These are phyloP conservation scores for Urostyla sp. DNA, from an alignment of 73 alveolate species.

Conservation along the genomic window DNA sequence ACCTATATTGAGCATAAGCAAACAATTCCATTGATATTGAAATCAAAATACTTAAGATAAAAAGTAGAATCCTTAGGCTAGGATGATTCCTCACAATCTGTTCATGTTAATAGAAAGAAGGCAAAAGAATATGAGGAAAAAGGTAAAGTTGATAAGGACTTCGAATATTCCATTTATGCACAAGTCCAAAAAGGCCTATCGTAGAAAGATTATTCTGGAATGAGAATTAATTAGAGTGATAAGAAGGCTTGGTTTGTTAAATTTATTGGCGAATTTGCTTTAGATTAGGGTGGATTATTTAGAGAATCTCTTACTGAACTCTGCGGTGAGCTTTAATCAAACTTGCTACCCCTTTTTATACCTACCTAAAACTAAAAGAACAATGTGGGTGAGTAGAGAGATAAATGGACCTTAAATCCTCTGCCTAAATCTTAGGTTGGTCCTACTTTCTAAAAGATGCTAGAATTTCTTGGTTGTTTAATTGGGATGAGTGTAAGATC, in stretches of 20 bases:
- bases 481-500: slow-evolving; percentile 89
- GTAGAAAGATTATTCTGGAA: slow-evolving; percentile 28
- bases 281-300: slow-evolving; percentile 90
- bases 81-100: slow-evolving; percentile 38
- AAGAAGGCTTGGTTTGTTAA: slow-evolving; percentile 76
- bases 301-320: slow-evolving; percentile 83
- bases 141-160: slow-evolving; percentile 52
- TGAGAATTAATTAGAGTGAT: slow-evolving; percentile 56
- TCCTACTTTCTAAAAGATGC: slow-evolving; percentile 79
- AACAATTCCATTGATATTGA: slow-evolving; percentile 30
- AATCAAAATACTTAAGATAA: slow-evolving; percentile 19
- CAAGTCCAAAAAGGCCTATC: slow-evolving; percentile 42
- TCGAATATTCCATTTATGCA: slow-evolving; percentile 54
- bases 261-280: slow-evolving; percentile 88
- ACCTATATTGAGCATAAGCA: slow-evolving; percentile 2
- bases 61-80: neutral
- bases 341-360: slow-evolving; percentile 79
- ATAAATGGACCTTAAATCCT: slow-evolving; percentile 92
- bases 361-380: slow-evolving; percentile 86
- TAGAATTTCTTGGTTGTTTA: slow-evolving; percentile 82
- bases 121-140: slow-evolving; percentile 35
- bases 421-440: slow-evolving; percentile 80
- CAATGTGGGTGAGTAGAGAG: slow-evolving; percentile 85
- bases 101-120: slow-evolving; percentile 56
- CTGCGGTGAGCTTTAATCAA: slow-evolving; percentile 82